phyloP scores from a whole-genome alignment of 495 filamentous ascomycete species.

The Aspergillus avenaceus region DNA sequence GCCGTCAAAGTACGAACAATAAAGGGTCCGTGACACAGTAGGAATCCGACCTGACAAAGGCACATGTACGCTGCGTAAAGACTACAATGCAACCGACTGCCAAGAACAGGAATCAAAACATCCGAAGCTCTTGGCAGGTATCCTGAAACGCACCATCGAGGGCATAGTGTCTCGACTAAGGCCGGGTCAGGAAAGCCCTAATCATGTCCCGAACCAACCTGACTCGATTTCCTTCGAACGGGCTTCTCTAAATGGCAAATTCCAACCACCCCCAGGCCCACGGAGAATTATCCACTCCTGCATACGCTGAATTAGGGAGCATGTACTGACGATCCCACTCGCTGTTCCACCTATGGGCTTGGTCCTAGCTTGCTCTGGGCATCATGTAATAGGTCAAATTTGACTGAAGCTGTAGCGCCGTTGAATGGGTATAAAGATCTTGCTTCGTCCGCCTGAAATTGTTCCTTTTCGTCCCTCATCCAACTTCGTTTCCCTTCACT shows the following conservation, averaged over 20 bases:
- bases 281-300: neutral
- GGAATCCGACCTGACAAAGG: no score
- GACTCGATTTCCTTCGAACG: no score
- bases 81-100: no score
- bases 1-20: no score
- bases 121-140: neutral
- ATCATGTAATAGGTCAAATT: no score
- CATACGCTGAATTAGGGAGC: neutral
- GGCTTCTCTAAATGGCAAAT: no score
- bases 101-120: neutral
- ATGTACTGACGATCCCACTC: neutral
- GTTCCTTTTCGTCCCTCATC: neutral
- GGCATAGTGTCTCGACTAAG: neutral
- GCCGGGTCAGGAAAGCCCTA: neutral
- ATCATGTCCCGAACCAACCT: no score
- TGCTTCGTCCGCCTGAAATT: neutral
- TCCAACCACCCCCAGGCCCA: neutral
- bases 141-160: neutral
- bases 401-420: neutral
- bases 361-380: neutral
- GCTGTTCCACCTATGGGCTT: neutral
- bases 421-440: neutral
- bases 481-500: slow-evolving; percentile 2
- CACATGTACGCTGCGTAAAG: no score
- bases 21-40: no score